phyloP scores from a whole-genome alignment of 495 filamentous ascomycete species.

The Penicillium cosmopolitanum region DNA sequence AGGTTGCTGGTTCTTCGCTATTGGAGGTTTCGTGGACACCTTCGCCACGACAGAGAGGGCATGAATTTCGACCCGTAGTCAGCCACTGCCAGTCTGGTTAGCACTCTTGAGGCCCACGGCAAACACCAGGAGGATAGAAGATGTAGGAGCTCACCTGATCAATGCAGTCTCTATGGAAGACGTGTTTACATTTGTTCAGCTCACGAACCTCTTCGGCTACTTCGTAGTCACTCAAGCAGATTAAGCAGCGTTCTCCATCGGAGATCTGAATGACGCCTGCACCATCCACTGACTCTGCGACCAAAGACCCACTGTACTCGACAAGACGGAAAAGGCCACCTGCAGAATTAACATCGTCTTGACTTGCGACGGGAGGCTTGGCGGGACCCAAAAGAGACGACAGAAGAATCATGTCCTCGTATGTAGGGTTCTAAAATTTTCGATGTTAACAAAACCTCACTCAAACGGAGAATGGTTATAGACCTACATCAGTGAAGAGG shows the following conservation, averaged over 20 bases:
- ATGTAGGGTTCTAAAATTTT: conserved; percentile 63
- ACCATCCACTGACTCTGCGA: conserved; percentile 55
- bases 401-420: conserved; percentile 78
- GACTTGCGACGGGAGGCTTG: conserved; percentile 72
- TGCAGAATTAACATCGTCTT: conserved; percentile 67
- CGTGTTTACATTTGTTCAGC: conserved; percentile 68
- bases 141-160: conserved; percentile 61
- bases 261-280: conserved; percentile 51
- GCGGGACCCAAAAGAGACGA: conserved; percentile 73
- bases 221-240: conserved; percentile 75
- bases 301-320: conserved; percentile 48
- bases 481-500: conserved; percentile 69
- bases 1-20: conserved; percentile 14
- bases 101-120: not conserved
- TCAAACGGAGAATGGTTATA: not conserved
- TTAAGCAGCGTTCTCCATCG: conserved; percentile 67
- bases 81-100: conserved; percentile 61
- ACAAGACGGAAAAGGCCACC: conserved; percentile 60
- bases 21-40: conserved; percentile 56
- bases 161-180: conserved; percentile 76
- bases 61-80: conserved; percentile 79
- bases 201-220: conserved; percentile 63
- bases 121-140: not conserved
- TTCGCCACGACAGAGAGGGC: conserved; percentile 72
- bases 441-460: not conserved